phyloP scores from a whole-genome alignment of 2,329 filamentous ascomycete species.

The Sclerotinia borealis region DNA sequence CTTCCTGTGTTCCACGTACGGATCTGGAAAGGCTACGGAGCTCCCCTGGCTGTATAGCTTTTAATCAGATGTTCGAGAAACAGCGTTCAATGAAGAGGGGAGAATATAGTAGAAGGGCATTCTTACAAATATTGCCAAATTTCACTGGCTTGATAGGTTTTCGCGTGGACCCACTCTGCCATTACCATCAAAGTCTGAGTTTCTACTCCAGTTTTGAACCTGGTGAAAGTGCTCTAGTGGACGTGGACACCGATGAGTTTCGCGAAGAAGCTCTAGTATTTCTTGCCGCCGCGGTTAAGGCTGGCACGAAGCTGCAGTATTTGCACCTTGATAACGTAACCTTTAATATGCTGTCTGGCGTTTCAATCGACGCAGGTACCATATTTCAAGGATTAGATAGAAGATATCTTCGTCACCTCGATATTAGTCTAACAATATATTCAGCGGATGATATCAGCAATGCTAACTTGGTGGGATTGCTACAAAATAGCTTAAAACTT shows the following conservation, averaged over 20 bases:
- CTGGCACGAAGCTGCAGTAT: background rate
- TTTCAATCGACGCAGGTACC: too few species aligned
- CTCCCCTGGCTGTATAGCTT: background rate
- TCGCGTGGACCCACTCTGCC: fast-evolving
- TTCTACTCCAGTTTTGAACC: background rate
- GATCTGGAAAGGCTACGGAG: too few species aligned
- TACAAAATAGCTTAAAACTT: background rate
- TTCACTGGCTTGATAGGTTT: background rate
- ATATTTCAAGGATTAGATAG: background rate
- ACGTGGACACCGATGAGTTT: too few species aligned
- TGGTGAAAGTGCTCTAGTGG: too few species aligned
- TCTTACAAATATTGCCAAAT: background rate
- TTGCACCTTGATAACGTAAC: fast-evolving
- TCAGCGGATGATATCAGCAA: too few species aligned
- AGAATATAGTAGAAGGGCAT: background rate
- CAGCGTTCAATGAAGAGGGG: background rate
- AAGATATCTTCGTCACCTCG: background rate
- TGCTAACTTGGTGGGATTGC: background rate
- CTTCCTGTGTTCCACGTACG: too few species aligned
- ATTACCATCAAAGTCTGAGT: fast-evolving
- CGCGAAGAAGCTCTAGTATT: background rate
- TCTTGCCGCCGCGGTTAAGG: background rate
- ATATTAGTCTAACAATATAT: background rate
- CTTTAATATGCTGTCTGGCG: background rate
- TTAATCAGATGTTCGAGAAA: background rate